Conservation (phyloP, 1,284 basidiomycete species). For the Phylloboletellus chloephorus region DNA sequence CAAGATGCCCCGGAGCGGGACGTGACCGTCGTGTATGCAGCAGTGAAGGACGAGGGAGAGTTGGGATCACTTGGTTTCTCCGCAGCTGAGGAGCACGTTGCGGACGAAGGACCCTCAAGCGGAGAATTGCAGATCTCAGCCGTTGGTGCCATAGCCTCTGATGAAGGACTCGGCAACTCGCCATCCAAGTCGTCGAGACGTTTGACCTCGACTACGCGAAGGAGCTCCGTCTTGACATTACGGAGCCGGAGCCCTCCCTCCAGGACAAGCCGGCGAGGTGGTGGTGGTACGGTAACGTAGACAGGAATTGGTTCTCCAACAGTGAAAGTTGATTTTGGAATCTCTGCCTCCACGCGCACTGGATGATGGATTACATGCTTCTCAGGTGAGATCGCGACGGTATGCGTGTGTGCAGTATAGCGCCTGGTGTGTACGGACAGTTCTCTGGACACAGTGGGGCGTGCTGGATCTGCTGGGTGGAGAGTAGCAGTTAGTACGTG, state of each 20-base stretch:
- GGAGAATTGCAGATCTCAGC: conserved; percentile 6
- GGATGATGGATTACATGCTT: conserved; percentile 54
- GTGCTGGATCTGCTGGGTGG: conserved; percentile 42
- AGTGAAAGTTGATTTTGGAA: conserved; percentile 64
- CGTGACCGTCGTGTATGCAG: conserved; percentile 44
- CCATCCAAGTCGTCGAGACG: conserved; percentile 34
- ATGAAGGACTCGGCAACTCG: conserved; percentile 26
- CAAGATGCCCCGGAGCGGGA: conserved; percentile 75
- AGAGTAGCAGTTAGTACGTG: conserved; percentile 64
- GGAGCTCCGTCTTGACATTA: conserved; percentile 68
- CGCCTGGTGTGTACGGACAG: conserved; percentile 66
- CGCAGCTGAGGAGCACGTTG: conserved; percentile 13
- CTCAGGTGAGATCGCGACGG: conserved; percentile 53
- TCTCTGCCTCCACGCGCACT: conserved; percentile 58
- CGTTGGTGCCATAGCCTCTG: conserved; percentile 13
- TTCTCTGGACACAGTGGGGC: conserved; percentile 46
- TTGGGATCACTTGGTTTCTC: conserved; percentile 33
- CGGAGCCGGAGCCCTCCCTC: conserved; percentile 63
- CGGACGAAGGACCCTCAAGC: conserved; percentile 29
- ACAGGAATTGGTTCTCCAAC: conserved; percentile 67
- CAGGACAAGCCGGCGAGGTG: conserved; percentile 55
- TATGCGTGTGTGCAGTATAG: conserved; percentile 59
- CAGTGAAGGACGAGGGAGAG: conserved; percentile 35
- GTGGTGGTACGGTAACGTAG: conserved; percentile 72
- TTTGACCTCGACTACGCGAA: conserved; percentile 54